Evolutionary conservation across 208 protist species (phyloP).

Genomic region (Leptomonas seymouri): DNA sequence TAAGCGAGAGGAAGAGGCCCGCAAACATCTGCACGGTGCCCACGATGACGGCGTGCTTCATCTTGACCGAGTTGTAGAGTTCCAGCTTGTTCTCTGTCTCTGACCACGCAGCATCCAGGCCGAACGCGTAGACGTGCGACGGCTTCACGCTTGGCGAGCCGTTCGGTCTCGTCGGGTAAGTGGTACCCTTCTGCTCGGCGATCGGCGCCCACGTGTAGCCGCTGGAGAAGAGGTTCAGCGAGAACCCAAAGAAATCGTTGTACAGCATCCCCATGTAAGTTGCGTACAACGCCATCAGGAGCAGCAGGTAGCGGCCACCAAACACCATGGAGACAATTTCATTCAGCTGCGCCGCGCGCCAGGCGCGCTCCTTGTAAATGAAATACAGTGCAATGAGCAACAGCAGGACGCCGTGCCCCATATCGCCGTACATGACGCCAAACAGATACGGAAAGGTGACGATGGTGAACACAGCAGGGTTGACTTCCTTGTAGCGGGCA

Average conservation of each 20-base stretch:
- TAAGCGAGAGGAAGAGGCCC: constrained; percentile 91
- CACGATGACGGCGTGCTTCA: constrained; percentile 98
- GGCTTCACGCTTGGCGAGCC: constrained; percentile 54
- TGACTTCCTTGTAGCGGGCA: constrained; percentile 93
- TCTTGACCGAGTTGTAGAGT: constrained; percentile 99
- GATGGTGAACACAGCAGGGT: constrained; percentile 96
- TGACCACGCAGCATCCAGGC: constrained; percentile 89
- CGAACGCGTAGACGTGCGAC: constrained; percentile 59
- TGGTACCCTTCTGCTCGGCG: constrained; percentile 26
- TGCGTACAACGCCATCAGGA: constrained; percentile 97
- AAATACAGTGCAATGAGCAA: constrained; percentile 80
- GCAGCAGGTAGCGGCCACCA: constrained; percentile 94
- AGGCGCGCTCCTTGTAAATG: constrained; percentile 81
- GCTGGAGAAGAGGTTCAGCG: constrained; percentile 86
- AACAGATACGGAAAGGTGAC: constrained; percentile 99
- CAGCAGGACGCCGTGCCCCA: constrained; percentile 98
- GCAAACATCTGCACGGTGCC: constrained; percentile 97
- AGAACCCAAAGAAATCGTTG: constrained; percentile 96
- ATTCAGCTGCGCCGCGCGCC: constrained; percentile 70
- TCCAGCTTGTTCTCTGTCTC: constrained; percentile 96
- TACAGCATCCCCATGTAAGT: constrained; percentile 98
- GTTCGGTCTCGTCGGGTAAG: constrained; percentile 43
- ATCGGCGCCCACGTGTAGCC: constrained; percentile 64
- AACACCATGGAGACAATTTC: constrained; percentile 90
- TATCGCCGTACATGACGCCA: constrained; percentile 99